These are phyloP conservation scores for Aspergillus wentii DNA, from an alignment of 495 filamentous ascomycete species.

Conservation along the genomic window DNA sequence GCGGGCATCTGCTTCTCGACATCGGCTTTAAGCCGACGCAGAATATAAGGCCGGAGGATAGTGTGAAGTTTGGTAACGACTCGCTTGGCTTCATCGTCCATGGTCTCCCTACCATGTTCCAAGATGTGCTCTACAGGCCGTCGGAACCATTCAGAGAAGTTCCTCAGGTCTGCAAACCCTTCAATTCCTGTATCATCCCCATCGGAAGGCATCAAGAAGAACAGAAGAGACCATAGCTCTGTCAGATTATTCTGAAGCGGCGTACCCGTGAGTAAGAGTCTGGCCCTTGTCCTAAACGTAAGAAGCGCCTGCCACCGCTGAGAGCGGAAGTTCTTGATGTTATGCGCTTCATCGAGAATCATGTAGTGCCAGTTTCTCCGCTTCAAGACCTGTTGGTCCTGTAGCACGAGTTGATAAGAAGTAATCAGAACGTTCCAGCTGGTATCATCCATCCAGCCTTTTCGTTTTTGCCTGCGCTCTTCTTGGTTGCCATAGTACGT, in stretches of 20 bases:
- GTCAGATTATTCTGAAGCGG: slow-evolving; percentile 96
- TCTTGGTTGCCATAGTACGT: slow-evolving; percentile 94
- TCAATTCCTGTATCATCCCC: slow-evolving; percentile 64
- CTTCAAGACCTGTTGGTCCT: slow-evolving; percentile 91
- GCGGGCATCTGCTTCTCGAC: slow-evolving; percentile 99
- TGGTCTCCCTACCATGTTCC: slow-evolving; percentile 85
- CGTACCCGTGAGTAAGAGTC: slow-evolving; percentile 89
- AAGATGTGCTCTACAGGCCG: slow-evolving; percentile 92
- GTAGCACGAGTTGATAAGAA: slow-evolving; percentile 90
- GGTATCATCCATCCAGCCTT: slow-evolving; percentile 85
- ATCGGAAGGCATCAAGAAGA: slow-evolving; percentile 91
- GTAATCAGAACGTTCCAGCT: slow-evolving; percentile 97
- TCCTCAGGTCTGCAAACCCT: slow-evolving; percentile 82
- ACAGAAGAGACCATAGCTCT: slow-evolving; percentile 94
- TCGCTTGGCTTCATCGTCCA: slow-evolving; percentile 86
- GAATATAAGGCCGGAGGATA: slow-evolving; percentile 85
- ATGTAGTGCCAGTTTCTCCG: slow-evolving; percentile 96
- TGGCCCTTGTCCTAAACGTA: slow-evolving; percentile 80
- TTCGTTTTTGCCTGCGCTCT: slow-evolving; percentile 83
- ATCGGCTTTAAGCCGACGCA: slow-evolving; percentile 91
- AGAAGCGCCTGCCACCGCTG: slow-evolving; percentile 94
- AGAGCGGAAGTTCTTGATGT: slow-evolving; percentile 99
- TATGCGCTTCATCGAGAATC: slow-evolving; percentile 97
- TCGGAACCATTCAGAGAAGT: slow-evolving; percentile 92
- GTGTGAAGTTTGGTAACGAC: slow-evolving; percentile 91